These are phyloP conservation scores for Colletotrichum melonis DNA, from an alignment of 2,329 filamentous ascomycete genomes.

Conservation along the genomic window DNA sequence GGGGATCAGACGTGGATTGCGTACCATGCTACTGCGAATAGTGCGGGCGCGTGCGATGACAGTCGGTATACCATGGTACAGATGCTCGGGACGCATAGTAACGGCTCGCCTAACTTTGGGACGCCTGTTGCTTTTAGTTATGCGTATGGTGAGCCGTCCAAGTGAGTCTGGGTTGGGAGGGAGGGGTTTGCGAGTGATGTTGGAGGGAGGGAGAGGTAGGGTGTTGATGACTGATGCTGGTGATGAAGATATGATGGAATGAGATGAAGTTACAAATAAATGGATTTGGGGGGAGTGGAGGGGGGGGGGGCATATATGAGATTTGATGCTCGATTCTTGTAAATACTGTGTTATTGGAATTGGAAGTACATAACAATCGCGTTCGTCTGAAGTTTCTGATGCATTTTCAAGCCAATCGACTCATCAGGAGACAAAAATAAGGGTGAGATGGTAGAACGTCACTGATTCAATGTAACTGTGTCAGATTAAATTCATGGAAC, in stretches of 20 bases:
- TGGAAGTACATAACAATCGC: not conserved
- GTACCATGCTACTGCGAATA: constrained; percentile 64
- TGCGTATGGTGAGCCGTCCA: constrained; percentile 16
- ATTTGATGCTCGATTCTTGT: not conserved
- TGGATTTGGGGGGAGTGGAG: no score
- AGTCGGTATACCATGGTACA: constrained; percentile 66
- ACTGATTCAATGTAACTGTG: no score
- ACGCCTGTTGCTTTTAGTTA: constrained; percentile 29
- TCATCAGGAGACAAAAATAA: no score
- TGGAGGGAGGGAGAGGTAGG: no score
- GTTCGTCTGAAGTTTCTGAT: not conserved
- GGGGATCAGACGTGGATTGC: constrained; percentile 65
- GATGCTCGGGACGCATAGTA: constrained; percentile 58
- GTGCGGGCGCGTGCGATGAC: constrained; percentile 62
- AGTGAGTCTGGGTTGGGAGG: not conserved
- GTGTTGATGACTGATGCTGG: not conserved
- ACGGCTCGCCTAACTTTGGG: constrained; percentile 66
- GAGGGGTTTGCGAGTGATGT: not conserved
- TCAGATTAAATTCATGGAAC: no score
- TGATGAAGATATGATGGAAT: not conserved
- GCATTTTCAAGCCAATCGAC: not conserved
- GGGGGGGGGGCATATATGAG: no score
- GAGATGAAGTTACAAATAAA: not conserved
- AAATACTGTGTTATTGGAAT: not conserved
- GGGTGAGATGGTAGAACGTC: not conserved